phyloP scores from a whole-genome alignment of 768 basidiomycete genomes.

The Panellus pusillus region DNA sequence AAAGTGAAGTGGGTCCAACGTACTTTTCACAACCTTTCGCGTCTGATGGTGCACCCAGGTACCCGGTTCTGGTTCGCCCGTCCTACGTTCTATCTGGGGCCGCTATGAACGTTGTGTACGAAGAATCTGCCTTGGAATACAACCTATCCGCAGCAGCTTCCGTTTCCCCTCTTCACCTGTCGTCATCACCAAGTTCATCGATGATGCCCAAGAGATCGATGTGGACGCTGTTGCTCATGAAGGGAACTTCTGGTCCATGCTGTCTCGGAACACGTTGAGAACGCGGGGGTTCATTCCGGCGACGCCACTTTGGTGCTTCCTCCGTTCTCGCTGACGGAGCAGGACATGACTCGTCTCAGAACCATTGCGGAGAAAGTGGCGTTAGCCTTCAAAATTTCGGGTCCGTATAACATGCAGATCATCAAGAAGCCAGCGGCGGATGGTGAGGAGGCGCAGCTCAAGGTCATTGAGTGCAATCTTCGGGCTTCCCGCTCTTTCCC shows the following conservation, averaged over 20 bases:
- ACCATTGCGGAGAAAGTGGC: constrained; percentile 95
- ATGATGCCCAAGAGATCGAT: constrained; percentile 96
- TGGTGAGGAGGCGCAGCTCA: constrained; percentile 65
- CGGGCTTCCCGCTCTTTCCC: constrained; percentile 98
- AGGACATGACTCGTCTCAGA: constrained; percentile 87
- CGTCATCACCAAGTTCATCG: constrained; percentile 98
- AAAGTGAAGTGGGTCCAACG: constrained; percentile 66
- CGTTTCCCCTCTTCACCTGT: constrained; percentile 95
- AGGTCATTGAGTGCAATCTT: constrained; percentile 98
- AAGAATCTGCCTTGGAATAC: constrained; percentile 85
- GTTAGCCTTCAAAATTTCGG: constrained; percentile 91
- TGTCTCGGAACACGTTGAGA: constrained; percentile 97
- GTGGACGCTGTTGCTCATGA: constrained; percentile 95
- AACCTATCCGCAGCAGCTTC: constrained; percentile 96
- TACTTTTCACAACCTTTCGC: neutral
- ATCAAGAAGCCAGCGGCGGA: constrained; percentile 73
- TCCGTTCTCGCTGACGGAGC: constrained; percentile 75
- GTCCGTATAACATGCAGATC: constrained; percentile 99
- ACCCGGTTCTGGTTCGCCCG: constrained; percentile 96
- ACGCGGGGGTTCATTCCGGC: constrained; percentile 97
- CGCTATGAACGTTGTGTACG: constrained; percentile 98
- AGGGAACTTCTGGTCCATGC: constrained; percentile 92
- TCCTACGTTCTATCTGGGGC: constrained; percentile 98
- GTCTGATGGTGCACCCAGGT: constrained; percentile 44
- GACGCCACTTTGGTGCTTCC: constrained; percentile 98